Percentiles rank a stretch among this genome's conserved stretches.
phyloP scores from a whole-genome alignment of 2,329 filamentous ascomycete genomes.

The Alternaria triticina region DNA sequence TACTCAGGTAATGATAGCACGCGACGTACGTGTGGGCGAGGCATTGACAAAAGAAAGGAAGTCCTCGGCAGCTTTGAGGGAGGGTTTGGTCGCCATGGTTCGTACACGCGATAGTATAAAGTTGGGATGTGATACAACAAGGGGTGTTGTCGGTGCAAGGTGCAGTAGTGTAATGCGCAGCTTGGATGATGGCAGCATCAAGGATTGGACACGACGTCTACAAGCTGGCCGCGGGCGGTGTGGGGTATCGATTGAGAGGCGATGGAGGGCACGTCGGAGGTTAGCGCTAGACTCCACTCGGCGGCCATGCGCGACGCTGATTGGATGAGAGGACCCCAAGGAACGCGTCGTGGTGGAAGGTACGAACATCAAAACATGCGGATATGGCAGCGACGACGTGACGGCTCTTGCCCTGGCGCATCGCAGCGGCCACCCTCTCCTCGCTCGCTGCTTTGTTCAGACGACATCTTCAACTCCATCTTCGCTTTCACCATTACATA shows the following conservation, averaged over 20 bases:
- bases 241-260: constrained; percentile 17
- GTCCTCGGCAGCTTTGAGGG: constrained; percentile 68
- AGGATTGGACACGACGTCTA: constrained; percentile 27
- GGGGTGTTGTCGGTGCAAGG: constrained; percentile 12
- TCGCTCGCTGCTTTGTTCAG: background rate
- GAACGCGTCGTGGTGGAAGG: constrained; percentile 22
- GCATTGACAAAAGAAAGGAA: constrained; percentile 94
- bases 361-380: constrained; percentile 34
- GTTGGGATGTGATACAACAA: constrained; percentile 14
- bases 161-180: constrained; percentile 19
- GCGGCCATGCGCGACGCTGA: constrained; percentile 10
- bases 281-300: constrained; percentile 3
- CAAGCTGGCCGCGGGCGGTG: constrained; percentile 10
- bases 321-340: constrained; percentile 20
- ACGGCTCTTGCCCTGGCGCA: constrained; percentile 20
- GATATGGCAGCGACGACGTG: constrained; percentile 28
- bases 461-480: background rate
- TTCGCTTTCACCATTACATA: background rate
- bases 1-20: background rate
- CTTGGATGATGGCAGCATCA: constrained; percentile 19
- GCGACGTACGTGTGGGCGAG: constrained; percentile 81
- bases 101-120: constrained; percentile 22
- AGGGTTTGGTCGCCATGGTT: constrained; percentile 49
- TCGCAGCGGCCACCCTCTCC: constrained; percentile 15
- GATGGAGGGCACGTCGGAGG: constrained; percentile 6